Evolutionary conservation across 2,329 filamentous ascomycete species (phyloP).

Genomic region (Basipetospora chlamydospora): DNA sequence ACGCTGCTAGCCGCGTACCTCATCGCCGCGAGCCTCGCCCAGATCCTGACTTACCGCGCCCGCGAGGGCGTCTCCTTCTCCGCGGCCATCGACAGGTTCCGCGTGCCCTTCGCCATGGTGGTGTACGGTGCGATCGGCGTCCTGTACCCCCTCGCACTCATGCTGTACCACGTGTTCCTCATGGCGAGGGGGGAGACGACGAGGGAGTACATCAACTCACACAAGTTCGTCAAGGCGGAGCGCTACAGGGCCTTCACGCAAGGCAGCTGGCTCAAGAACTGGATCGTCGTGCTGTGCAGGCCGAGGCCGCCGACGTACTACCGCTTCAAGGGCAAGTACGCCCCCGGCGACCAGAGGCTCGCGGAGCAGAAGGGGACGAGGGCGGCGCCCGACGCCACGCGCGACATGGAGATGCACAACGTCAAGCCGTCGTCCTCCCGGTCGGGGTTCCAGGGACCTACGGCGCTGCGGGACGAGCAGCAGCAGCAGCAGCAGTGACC

Average conservation of each 20-base stretch:
- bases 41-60: conserved; percentile 59
- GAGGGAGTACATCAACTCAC: conserved; percentile 85
- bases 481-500: conserved; percentile 1
- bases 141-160: conserved; percentile 70
- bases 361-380: conserved; percentile 27
- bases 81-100: conserved; percentile 52
- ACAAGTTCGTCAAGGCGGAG: conserved; percentile 88
- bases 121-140: conserved; percentile 65
- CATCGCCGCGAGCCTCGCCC: conserved; percentile 62
- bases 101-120: conserved; percentile 76
- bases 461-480: conserved; percentile 22
- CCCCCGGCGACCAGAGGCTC: conserved; percentile 73
- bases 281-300: conserved; percentile 64
- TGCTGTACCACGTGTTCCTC: conserved; percentile 81
- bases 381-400: conserved; percentile 30
- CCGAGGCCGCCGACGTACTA: conserved; percentile 82
- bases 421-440: conserved; percentile 28
- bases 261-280: conserved; percentile 60
- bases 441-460: conserved; percentile 38
- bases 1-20: conserved; percentile 66
- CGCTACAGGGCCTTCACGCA: conserved; percentile 84
- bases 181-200: conserved; percentile 89
- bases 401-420: conserved; percentile 59
- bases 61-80: conserved; percentile 53
- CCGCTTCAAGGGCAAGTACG: conserved; percentile 64